Evolutionary conservation across 2,329 filamentous ascomycete species (phyloP), one percentile per base, ranked within the genome.

Genomic region (Trichophyton verrucosum): DNA sequence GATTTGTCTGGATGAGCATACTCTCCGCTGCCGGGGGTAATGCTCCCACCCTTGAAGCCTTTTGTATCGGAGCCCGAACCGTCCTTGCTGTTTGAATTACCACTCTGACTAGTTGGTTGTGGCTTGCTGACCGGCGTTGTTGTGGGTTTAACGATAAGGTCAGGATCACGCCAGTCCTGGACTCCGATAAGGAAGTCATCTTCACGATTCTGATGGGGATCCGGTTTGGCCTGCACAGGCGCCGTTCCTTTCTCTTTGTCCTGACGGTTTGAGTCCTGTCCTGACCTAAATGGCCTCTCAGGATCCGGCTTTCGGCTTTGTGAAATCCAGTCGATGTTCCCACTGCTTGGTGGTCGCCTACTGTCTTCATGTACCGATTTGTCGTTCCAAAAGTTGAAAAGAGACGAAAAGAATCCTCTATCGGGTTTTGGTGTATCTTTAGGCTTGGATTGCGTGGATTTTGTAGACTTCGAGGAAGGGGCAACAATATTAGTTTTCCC

Each of bases 141-240:
- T n/a, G 47, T 60, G 59, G 61, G 38, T 51, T 55, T 59, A 17
- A 46, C 57, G 22, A 89, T 77, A 17, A 90, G 75, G 70, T 90
- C 88, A 4, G 88, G 86, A 70, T 94, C 89, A 65, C 88, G 82
- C 89, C 89, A 92, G 70, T 94, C 89, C 65, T 94, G 87, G 11
- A 91, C 84, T n/a, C 88, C 89, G 67, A 92, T 91, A 51, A 88
- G 81, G 70, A 91, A 92, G 70, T 90, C 86, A 64, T 75, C 74
- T 9, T 66, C 61, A 46, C 66, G 66, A 20, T 67, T 66, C n/a
- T 66, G 63, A 36, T 66, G 63, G 6, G 59, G 61, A n/a, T 67
- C 68, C 1, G 67, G 58, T 6, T 68, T 66, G 11, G 59, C 2
- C 57, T 36, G 61, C 36, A 22, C 64, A 24, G 57, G 62, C 61